Base-by-base conservation (phyloP, 2,329 filamentous ascomycete genomes). In the Geosmithia flava region DNA sequence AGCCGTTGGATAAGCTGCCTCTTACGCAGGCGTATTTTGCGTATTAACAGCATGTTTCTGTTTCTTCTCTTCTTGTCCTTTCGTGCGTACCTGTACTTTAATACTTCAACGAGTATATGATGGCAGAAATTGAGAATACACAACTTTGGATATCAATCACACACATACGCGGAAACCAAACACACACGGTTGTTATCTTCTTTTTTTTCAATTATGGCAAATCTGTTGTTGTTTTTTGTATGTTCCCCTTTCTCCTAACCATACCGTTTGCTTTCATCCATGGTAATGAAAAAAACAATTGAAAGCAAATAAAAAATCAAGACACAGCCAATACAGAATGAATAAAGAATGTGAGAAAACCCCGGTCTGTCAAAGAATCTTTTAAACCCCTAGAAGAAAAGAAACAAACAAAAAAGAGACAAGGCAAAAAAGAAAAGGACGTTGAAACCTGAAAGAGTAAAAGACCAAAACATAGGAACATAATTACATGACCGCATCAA, bases 11-110 rank as follows among this genome's bases (percentile, higher is more conserved):
- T 23, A 72, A 60, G 47, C 63, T 96, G 64, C 89, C 89, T 7
- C 69, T 95, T 60, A 81, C 84, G 50, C 88, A 95, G 69, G 71
- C 67, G 15, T 90, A 78, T 60, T 95, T 81, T 63, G 78, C 90
- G 47, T 95, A 85, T 62, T 93, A 61, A 65, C 42, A 13, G 4
- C 23, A 27, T 27, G 23, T 27, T 27, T 27, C n/a, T n/a, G n/a
- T n/a, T n/a, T n/a, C n/a, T 37, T 17, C 16, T 41, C 19, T 19
- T 5, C 19, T 41, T 19, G 15, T 41, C 19, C 39, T n/a, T 4
- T 27, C 23, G 4, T 8, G 23, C 23, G 23, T 27, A 27, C 23
- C 8, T 27, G 23, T 27, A 27, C 23, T 27, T 8, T 8, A 27
- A 27, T 27, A 8, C 8, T 27, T 27, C 39, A 41, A n/a, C 19